Evolutionary conservation across 352 stramenopile species (phyloP), one percentile per base, ranked within the genome.

Genomic region (Globisporangium parvum): DNA sequence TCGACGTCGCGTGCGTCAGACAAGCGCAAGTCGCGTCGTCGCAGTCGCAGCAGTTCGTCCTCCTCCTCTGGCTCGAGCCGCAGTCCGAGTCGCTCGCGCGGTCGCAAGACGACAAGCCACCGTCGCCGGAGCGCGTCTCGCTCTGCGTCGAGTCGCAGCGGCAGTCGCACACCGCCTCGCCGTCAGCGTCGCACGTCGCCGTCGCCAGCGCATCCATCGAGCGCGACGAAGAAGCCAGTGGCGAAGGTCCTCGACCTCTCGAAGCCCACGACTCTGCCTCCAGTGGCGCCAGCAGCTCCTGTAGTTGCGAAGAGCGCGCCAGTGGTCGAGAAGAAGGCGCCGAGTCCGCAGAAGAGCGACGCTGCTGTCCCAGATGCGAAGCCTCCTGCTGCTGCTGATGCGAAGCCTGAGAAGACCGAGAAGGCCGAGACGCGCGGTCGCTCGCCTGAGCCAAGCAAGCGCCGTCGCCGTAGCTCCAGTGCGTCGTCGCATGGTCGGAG

Each of bases 391-490:
- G 31, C 10, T 11, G 10, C 8, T 9, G 9, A 3, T 33, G 28
- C 10, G 45, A 51, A 24, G 24, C 11, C 23, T 14, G 42, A 28
- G n/a, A n/a, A 10, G 42, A 14, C 42, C 3, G 24, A 28, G n/a
- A 51, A 48, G 46, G 28, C 0, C 57, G 14, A 10, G 11, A 44
- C 12, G 61, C 61, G 48, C 33, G 46, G 35, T 28, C 41, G 23
- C 14, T 51, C 44, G 48, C 53, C 31, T 15, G 60, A 39, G 21
- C 10, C 49, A 6, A 55, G 12, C 42, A 66, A 66, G 45, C 62
- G 60, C 63, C 63, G 60, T 31, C 63, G 60, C 33, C 51, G 55
- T 51, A 71, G 59, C 46, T 60, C 58, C 23, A 73, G 69, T 17
- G 28, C 18, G 55, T 21, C 71, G 57, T 23, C 73, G 58, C 20